phyloP scores from a whole-genome alignment of 148 eudicot genomes.

The Vaccinium vitisidaea region DNA sequence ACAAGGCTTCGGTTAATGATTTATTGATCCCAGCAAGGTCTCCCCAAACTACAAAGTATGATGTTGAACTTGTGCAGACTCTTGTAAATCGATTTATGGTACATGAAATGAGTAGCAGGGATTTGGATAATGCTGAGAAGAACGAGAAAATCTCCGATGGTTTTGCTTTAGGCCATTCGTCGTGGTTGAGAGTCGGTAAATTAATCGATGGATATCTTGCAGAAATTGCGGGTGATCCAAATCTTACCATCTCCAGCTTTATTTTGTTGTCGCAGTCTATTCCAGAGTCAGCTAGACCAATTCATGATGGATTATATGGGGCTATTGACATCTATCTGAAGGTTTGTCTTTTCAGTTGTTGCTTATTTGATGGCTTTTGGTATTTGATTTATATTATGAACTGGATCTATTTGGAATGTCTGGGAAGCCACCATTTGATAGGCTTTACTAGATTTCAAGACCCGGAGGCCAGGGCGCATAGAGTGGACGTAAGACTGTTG shows the following conservation, averaged over 20 bases:
- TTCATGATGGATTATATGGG: slow-evolving; percentile 72
- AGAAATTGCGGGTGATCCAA: slow-evolving; percentile 62
- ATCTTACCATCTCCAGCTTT: slow-evolving; percentile 48
- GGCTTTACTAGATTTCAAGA: not conserved
- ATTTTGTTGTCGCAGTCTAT: slow-evolving; percentile 46
- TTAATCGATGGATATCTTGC: slow-evolving; percentile 68
- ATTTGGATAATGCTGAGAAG: slow-evolving; percentile 30
- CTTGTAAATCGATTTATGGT: slow-evolving; percentile 54
- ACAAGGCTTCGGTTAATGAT: slow-evolving; percentile 73
- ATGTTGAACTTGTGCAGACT: slow-evolving; percentile 61
- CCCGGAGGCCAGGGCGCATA: not conserved
- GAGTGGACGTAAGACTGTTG: not conserved
- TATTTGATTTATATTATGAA: not conserved
- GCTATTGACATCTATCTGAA: slow-evolving; percentile 74
- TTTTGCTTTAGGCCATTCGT: slow-evolving; percentile 32
- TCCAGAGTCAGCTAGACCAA: slow-evolving; percentile 73
- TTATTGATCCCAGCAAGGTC: slow-evolving; percentile 58
- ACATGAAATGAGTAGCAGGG: slow-evolving; percentile 37
- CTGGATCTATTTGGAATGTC: not conserved
- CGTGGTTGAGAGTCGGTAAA: slow-evolving; percentile 61
- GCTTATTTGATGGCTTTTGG: not conserved
- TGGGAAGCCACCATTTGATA: not conserved
- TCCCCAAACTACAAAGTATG: slow-evolving; percentile 58
- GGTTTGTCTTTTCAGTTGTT: slow-evolving; percentile 30
- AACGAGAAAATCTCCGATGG: slow-evolving; percentile 26